phyloP scores from a whole-genome alignment of 2,329 filamentous ascomycete species.

The Neonectria magnoliae region DNA sequence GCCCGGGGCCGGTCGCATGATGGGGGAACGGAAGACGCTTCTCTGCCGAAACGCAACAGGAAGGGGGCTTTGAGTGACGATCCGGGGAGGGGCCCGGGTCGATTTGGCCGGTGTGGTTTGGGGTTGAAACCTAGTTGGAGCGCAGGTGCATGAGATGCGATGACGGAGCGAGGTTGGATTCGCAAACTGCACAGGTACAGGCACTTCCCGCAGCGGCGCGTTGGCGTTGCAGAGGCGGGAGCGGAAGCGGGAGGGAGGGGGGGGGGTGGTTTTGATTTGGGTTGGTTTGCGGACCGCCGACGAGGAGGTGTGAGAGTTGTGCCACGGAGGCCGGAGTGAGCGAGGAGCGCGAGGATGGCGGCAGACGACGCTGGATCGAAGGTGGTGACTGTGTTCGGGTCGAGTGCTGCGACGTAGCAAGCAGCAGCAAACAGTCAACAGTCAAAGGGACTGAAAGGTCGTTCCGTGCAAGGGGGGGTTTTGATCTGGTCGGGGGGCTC shows the following conservation, averaged over 20 bases:
- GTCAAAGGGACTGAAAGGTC: constrained; percentile 13
- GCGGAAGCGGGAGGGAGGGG: background rate
- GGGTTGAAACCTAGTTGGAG: constrained; percentile 35
- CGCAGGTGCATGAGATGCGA: constrained; percentile 23
- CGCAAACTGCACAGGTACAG: constrained; percentile 14
- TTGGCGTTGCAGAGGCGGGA: background rate
- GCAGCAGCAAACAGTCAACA: background rate
- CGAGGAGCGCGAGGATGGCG: background rate
- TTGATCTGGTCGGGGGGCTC: constrained; percentile 18
- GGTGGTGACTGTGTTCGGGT: constrained; percentile 19
- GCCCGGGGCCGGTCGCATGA: constrained; percentile 54
- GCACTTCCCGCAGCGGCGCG: constrained; percentile 6
- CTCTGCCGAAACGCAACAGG: constrained; percentile 13
- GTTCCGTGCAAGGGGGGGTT: constrained; percentile 1
- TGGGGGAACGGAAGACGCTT: constrained; percentile 34
- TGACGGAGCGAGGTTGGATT: constrained; percentile 24
- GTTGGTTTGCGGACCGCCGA: background rate
- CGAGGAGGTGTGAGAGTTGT: background rate
- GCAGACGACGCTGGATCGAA: background rate
- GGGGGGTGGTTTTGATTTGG: too few relatives aligned
- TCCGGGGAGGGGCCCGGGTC: constrained; percentile 27
- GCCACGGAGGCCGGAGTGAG: background rate
- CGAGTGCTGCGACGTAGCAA: constrained; percentile 11
- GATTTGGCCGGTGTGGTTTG: constrained; percentile 28
- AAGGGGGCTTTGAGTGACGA: constrained; percentile 9